A percentile compares a stretch with the other conserved stretches of the same genome.
Conservation (phyloP, 1,139 yeast species). For the Arxiozyma heterogenica region DNA sequence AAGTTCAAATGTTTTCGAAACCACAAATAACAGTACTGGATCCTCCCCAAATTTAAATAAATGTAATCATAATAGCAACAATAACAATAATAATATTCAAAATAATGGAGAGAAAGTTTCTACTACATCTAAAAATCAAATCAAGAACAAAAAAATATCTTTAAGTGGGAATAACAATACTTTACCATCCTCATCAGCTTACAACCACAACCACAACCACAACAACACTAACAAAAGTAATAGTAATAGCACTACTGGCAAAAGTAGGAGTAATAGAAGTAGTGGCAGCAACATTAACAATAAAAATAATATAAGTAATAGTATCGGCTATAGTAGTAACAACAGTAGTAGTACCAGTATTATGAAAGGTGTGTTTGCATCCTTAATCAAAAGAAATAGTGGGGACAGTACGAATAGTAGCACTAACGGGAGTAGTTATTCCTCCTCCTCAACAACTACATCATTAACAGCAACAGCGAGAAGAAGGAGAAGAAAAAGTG, state of each 20-base stretch:
- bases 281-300: not conserved
- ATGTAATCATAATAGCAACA: too few relatives aligned
- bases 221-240: constrained; percentile 1
- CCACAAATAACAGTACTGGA: not conserved
- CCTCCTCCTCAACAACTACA: not conserved
- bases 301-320: not conserved
- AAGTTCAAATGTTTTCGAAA: not conserved
- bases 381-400: constrained; percentile 34
- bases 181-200: not conserved
- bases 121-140: not conserved
- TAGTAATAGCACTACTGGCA: not conserved
- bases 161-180: constrained; percentile 1
- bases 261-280: not conserved
- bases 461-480: not conserved
- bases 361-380: constrained; percentile 43
- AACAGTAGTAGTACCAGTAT: constrained; percentile 6
- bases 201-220: constrained; percentile 14
- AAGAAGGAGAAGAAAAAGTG: not conserved
- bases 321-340: constrained; percentile 25
- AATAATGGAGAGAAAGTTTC: not conserved
- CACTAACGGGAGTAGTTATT: not conserved
- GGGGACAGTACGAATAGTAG: constrained; percentile 19
- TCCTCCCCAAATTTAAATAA: not conserved
- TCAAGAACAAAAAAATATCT: not conserved
- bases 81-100: not conserved